Conservation (phyloP, 352 stramenopile species). For the Phytopythium boreale region DNA sequence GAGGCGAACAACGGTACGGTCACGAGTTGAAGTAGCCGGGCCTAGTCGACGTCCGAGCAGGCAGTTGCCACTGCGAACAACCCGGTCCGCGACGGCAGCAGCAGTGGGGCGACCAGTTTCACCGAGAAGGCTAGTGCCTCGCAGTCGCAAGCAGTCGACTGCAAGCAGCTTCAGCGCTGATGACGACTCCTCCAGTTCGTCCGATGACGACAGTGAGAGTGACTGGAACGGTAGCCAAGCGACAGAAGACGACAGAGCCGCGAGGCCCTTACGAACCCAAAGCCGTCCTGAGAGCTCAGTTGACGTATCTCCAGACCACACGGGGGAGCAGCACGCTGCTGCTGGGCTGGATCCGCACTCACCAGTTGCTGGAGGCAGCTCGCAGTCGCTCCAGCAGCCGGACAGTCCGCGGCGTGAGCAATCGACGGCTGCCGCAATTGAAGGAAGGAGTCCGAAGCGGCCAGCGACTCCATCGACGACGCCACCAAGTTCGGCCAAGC, state of each 20-base stretch:
- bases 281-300: background rate
- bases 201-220: background rate
- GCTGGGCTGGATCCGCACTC: background rate
- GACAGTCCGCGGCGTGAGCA: background rate
- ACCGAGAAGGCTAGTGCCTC: background rate
- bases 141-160: too few relatives aligned
- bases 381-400: background rate
- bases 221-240: background rate
- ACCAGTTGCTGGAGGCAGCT: background rate
- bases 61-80: too few relatives aligned
- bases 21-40: too few relatives aligned
- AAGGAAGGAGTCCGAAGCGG: background rate
- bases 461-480: background rate
- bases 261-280: too few relatives aligned
- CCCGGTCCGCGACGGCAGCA: too few relatives aligned
- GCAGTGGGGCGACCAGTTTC: background rate
- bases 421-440: background rate
- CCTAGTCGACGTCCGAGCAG: too few relatives aligned
- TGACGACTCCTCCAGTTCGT: background rate
- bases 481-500: background rate
- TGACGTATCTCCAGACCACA: background rate
- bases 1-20: too few relatives aligned
- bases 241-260: background rate
- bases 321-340: background rate
- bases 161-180: background rate